A percentile compares a stretch with the other conserved stretches of the same genome.
These are phyloP conservation scores for Thinopyrum obtusiflorum DNA, from an alignment of 202 grass and related monocot species.

Conservation along the genomic window DNA sequence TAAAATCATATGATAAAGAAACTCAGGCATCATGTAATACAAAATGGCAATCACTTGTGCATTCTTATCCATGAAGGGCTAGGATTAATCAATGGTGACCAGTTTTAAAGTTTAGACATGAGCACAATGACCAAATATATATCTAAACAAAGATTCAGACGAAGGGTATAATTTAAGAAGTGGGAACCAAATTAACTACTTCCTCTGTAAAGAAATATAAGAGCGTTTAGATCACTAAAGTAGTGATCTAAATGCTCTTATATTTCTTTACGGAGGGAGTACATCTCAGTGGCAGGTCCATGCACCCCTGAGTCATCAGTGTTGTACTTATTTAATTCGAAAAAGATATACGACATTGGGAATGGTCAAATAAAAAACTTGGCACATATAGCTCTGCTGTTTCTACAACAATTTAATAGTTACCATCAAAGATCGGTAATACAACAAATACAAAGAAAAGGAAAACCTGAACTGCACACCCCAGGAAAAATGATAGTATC, in stretches of 20 bases:
- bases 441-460: constrained; percentile 7
- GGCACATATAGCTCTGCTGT: not conserved
- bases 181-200: constrained; percentile 6
- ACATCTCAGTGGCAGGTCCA: not conserved
- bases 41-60: not conserved
- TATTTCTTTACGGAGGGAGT: too few relatives aligned
- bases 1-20: not conserved
- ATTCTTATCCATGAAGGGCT: not conserved
- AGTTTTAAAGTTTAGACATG: not conserved
- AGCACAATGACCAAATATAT: not conserved
- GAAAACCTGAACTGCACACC: not conserved
- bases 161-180: not conserved
- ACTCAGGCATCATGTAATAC: not conserved
- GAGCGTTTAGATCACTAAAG: too few relatives aligned
- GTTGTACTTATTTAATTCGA: not conserved
- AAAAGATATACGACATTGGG: not conserved
- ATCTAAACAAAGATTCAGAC: not conserved
- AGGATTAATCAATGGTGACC: not conserved
- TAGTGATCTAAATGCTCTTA: too few relatives aligned
- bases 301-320: not conserved
- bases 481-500: constrained; percentile 23
- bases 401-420: not conserved
- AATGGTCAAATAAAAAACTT: not conserved
- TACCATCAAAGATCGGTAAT: constrained; percentile 18
- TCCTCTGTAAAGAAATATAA: too few relatives aligned